A percentile compares a stretch with the other conserved stretches of the same genome.
Evolutionary conservation across 169 alveolate genomes (phyloP).

Genomic region (Plasmodium vinckei): DNA sequence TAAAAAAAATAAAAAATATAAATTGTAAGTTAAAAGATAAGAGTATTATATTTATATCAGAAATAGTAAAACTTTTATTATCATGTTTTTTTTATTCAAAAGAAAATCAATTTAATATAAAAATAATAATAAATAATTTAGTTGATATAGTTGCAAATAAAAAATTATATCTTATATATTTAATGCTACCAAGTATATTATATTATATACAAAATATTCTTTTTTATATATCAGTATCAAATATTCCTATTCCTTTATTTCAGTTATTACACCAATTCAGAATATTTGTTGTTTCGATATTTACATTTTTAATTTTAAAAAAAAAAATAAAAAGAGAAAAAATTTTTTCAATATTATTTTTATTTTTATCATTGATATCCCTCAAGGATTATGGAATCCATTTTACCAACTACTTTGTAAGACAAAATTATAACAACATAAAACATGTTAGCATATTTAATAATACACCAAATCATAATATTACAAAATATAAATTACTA

Average conservation of each 20-base stretch:
- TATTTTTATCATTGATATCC: slow-evolving; percentile 44
- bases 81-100: slow-evolving; percentile 18
- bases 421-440: background rate
- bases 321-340: slow-evolving; percentile 18
- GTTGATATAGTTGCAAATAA: background rate
- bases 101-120: slow-evolving; percentile 33
- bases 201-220: slow-evolving; percentile 57
- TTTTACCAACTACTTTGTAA: background rate
- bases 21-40: slow-evolving; percentile 40
- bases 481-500: background rate
- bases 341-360: slow-evolving; percentile 25
- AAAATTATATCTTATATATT: slow-evolving; percentile 11
- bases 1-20: slow-evolving; percentile 27
- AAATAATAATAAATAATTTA: slow-evolving; percentile 4
- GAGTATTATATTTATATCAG: slow-evolving; percentile 45
- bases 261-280: slow-evolving; percentile 53
- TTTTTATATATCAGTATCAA: slow-evolving; percentile 40
- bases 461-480: background rate
- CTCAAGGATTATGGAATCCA: slow-evolving; percentile 46
- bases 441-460: background rate
- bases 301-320: slow-evolving; percentile 42
- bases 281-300: slow-evolving; percentile 31
- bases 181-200: slow-evolving; percentile 43
- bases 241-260: slow-evolving; percentile 59
- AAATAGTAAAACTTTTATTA: slow-evolving; percentile 17